These are phyloP conservation scores for Neonectria ditissima DNA, from an alignment of 2,329 filamentous ascomycete species.

Conservation along the genomic window DNA sequence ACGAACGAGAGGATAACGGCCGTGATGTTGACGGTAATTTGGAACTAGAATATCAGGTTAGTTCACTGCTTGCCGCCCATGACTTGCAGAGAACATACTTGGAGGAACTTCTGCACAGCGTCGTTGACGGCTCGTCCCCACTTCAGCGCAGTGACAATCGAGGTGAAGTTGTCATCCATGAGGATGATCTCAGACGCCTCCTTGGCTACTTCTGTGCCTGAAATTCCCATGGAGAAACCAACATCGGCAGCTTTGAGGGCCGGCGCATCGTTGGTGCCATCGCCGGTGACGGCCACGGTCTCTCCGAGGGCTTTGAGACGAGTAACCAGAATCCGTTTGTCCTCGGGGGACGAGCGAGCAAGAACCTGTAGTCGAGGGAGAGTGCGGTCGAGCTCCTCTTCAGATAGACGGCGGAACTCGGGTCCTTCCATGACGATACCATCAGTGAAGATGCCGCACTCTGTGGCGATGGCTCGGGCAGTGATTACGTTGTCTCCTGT, in stretches of 20 bases:
- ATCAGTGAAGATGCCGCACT: conserved; percentile 58
- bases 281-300: conserved; percentile 85
- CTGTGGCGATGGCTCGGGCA: conserved; percentile 55
- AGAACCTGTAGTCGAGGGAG: conserved; percentile 74
- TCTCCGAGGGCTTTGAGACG: conserved; percentile 75
- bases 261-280: conserved; percentile 86
- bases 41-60: conserved; percentile 55
- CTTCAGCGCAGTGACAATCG: conserved; percentile 83
- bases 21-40: conserved; percentile 77
- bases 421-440: conserved; percentile 69
- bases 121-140: conserved; percentile 85
- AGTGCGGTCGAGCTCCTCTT: conserved; percentile 61
- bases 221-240: conserved; percentile 87
- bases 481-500: conserved; percentile 62
- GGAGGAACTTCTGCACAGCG: conserved; percentile 75
- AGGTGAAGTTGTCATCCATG: conserved; percentile 89
- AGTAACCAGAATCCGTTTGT: conserved; percentile 73
- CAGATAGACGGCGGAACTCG: conserved; percentile 68
- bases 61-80: background rate
- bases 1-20: conserved; percentile 73
- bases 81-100: conserved; percentile 50
- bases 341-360: conserved; percentile 75
- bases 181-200: conserved; percentile 87
- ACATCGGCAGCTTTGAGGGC: conserved; percentile 85
- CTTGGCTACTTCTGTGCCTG: conserved; percentile 86